Conservation (phyloP, 208 protist genomes). For the Naegleria lovaniensis region DNA sequence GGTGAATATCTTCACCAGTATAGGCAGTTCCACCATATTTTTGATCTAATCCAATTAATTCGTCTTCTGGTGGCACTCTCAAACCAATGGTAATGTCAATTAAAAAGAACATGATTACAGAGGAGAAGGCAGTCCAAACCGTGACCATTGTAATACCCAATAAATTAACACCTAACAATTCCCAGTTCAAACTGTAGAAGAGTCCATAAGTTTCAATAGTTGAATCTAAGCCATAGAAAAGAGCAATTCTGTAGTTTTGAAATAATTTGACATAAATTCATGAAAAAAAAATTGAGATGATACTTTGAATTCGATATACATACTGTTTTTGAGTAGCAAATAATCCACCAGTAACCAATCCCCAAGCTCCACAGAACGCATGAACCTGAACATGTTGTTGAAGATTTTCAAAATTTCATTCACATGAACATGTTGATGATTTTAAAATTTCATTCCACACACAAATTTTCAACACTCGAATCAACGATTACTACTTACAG, state of each 20-base stretch:
- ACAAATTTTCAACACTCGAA: no score
- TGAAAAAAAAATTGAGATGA: no score
- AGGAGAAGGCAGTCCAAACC: not conserved
- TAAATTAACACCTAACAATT: not conserved
- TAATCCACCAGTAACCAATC: not conserved
- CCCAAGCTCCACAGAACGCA: not conserved
- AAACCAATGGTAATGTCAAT: not conserved
- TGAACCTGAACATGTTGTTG: not conserved
- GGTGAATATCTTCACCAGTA: not conserved
- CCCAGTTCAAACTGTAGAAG: not conserved
- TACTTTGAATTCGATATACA: no score
- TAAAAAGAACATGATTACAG: not conserved
- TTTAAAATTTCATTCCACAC: no score
- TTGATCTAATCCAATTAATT: not conserved
- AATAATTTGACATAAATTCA: no score
- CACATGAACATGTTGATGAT: no score
- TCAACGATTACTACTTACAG: slow-evolving; percentile 36
- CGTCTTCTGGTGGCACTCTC: not conserved
- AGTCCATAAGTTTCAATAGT: not conserved
- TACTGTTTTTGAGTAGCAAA: not conserved
- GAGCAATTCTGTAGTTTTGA: not conserved
- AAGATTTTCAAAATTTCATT: no score
- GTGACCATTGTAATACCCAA: not conserved
- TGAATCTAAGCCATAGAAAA: not conserved
- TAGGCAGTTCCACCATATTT: not conserved